Evolutionary conservation across 345 rosid species (phyloP).

Genomic region (Alliaria petiolata): DNA sequence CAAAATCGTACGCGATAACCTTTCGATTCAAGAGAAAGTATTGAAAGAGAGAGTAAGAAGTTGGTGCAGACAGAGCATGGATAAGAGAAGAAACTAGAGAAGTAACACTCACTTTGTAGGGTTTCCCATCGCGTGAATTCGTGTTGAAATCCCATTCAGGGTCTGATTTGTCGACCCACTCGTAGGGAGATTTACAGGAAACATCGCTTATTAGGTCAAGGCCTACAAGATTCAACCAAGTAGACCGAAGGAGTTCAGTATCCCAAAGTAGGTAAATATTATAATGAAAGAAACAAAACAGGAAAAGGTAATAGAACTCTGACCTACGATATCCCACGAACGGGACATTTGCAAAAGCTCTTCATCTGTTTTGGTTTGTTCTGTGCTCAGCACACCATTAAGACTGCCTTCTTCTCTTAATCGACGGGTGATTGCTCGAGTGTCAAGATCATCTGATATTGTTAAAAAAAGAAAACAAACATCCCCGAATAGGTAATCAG

Average conservation of each 20-base stretch:
- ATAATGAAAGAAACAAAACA: neutral
- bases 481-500: neutral
- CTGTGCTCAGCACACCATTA: slow-evolving; percentile 92
- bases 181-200: slow-evolving; percentile 68
- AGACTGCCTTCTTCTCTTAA: slow-evolving; percentile 97
- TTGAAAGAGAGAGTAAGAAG: slow-evolving; percentile 1
- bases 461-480: neutral
- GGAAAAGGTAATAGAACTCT: slow-evolving; percentile 4
- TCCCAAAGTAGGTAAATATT: neutral
- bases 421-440: slow-evolving; percentile 91
- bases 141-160: slow-evolving; percentile 79
- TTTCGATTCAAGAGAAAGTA: slow-evolving; percentile 28
- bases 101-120: slow-evolving; percentile 52
- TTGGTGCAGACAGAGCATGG: neutral
- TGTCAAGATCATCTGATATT: slow-evolving; percentile 83
- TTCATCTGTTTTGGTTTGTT: slow-evolving; percentile 60
- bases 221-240: slow-evolving; percentile 43
- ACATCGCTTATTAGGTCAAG: slow-evolving; percentile 86
- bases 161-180: slow-evolving; percentile 72
- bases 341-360: slow-evolving; percentile 82
- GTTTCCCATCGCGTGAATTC: slow-evolving; percentile 34
- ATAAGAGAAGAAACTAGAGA: neutral
- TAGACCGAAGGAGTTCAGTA: neutral
- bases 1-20: slow-evolving; percentile 91
- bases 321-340: slow-evolving; percentile 90